These are phyloP conservation scores for Xylaria intraflava DNA, from an alignment of 495 filamentous ascomycete genomes.

Conservation along the genomic window DNA sequence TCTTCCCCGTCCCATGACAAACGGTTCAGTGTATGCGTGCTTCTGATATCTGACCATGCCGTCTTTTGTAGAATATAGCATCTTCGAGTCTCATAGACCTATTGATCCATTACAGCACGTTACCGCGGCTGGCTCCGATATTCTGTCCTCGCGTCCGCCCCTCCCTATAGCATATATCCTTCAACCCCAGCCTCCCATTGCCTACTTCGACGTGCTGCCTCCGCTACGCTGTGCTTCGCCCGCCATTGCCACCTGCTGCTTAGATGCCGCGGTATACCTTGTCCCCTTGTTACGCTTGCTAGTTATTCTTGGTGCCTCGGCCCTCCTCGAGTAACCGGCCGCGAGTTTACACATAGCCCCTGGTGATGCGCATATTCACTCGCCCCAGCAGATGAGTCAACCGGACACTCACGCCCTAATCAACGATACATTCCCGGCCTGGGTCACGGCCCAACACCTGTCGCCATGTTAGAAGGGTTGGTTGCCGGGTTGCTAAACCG, in stretches of 20 bases:
- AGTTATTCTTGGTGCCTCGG: neutral
- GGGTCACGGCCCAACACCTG: conserved; percentile 45
- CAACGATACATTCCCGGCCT: conserved; percentile 34
- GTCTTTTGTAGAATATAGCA: neutral
- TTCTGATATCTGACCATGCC: neutral
- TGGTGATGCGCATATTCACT: neutral
- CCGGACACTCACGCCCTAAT: conserved; percentile 22
- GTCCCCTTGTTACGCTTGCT: neutral
- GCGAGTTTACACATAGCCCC: neutral
- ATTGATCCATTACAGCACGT: neutral
- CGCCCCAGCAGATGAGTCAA: conserved; percentile 28
- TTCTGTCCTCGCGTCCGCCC: neutral
- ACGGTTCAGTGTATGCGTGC: neutral
- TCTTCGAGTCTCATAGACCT: neutral
- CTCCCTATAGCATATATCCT: neutral
- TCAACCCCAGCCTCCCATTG: neutral
- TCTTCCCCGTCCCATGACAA: neutral
- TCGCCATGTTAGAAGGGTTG: conserved; percentile 57
- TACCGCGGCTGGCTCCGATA: neutral
- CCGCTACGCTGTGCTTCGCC: neutral
- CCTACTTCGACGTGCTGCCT: neutral
- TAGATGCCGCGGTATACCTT: neutral
- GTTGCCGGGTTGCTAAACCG: conserved; percentile 91
- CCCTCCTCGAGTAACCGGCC: neutral
- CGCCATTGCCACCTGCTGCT: neutral